phyloP scores from a whole-genome alignment of 2,329 filamentous ascomycete species.

The Chaetomium olivaceum region DNA sequence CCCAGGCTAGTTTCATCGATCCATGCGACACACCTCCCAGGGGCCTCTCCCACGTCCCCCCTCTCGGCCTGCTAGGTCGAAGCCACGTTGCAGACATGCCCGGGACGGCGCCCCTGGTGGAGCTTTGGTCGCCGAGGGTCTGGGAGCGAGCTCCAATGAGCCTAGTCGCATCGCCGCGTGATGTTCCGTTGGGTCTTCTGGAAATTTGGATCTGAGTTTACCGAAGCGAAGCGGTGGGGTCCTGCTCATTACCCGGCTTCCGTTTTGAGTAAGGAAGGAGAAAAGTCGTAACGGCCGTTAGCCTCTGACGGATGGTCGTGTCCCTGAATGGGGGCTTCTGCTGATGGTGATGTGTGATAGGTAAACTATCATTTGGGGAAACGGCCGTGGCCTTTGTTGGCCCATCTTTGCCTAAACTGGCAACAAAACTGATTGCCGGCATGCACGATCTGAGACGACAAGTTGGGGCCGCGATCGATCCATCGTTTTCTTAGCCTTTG shows the following conservation, averaged over 20 bases:
- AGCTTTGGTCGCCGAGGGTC: conserved; percentile 11
- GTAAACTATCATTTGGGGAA: neutral
- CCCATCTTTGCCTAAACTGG: conserved; percentile 12
- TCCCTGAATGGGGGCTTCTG: neutral
- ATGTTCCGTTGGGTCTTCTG: conserved; percentile 29
- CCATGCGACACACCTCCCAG: neutral
- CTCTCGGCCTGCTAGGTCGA: neutral
- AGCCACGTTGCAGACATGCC: conserved; percentile 12
- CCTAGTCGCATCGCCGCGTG: conserved; percentile 27
- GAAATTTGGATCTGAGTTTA: conserved; percentile 32
- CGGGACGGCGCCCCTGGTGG: conserved; percentile 12
- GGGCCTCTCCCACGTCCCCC: neutral
- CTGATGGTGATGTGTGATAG: neutral
- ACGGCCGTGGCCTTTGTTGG: conserved; percentile 7
- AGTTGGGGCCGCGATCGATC: conserved; percentile 18
- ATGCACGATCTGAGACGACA: conserved; percentile 21
- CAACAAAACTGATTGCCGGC: neutral
- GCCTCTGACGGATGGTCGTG: neutral
- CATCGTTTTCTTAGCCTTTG: conserved; percentile 7
- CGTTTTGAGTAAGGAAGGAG: conserved; percentile 12
- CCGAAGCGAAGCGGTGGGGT: conserved; percentile 16
- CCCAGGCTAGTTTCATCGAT: neutral
- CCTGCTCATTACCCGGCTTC: conserved; percentile 15
- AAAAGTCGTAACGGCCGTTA: neutral
- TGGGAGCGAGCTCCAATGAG: conserved; percentile 18